Percentiles rank a stretch among this genome's conserved stretches.
Evolutionary conservation across 768 basidiomycete species (phyloP).

Genomic region (Krasilnikovozyma curviuscula): DNA sequence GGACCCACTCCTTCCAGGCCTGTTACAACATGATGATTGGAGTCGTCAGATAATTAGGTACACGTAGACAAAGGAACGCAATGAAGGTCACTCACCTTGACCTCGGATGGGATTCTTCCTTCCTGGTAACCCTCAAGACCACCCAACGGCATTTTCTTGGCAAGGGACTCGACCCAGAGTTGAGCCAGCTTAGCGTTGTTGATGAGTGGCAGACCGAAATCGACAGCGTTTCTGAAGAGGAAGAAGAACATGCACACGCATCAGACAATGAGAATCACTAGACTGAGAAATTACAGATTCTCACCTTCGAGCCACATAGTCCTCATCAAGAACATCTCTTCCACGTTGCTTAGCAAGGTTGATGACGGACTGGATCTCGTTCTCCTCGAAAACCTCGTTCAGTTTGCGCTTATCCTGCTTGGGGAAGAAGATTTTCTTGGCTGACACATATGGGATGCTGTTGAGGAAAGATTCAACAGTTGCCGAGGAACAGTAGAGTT

Average conservation of each 20-base stretch:
- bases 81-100: conserved; percentile 47
- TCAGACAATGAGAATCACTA: conserved; percentile 2
- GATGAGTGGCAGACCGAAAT: conserved; percentile 79
- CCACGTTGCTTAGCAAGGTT: conserved; percentile 73
- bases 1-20: too few species aligned
- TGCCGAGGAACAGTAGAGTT: conserved; percentile 68
- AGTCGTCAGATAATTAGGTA: too few species aligned
- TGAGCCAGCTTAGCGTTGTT: conserved; percentile 77
- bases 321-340: conserved; percentile 60
- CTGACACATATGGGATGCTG: conserved; percentile 18
- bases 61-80: too few species aligned
- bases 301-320: conserved; percentile 83
- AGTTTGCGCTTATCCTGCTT: conserved; percentile 88
- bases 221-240: conserved; percentile 62
- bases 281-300: conserved; percentile 17
- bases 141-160: conserved; percentile 61
- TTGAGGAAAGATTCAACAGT: conserved; percentile 17
- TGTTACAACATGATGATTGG: too few species aligned
- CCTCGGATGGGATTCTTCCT: conserved; percentile 74
- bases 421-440: conserved; percentile 85
- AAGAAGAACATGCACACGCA: not conserved
- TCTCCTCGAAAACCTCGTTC: conserved; percentile 59
- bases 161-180: conserved; percentile 65
- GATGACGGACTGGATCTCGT: conserved; percentile 83
- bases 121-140: conserved; percentile 61